phyloP scores from a whole-genome alignment of 2,329 filamentous ascomycete species.

The Cladophialophora carrionii region DNA sequence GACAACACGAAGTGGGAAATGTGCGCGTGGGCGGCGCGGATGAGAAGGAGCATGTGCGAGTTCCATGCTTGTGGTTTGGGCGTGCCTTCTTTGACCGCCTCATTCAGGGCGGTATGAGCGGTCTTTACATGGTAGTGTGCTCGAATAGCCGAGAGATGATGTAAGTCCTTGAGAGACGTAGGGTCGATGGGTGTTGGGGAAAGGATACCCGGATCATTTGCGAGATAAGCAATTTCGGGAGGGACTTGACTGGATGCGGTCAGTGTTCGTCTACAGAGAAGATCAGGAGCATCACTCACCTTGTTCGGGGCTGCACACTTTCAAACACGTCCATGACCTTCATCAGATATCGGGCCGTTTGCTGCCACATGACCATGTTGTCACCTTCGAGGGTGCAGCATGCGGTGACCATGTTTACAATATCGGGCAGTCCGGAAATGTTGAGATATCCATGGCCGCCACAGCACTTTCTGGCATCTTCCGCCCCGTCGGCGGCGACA shows the following conservation, averaged over 20 bases:
- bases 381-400: conserved; percentile 6
- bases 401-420: background rate
- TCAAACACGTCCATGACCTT: conserved; percentile 9
- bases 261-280: background rate
- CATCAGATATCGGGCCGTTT: conserved; percentile 2
- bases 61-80: conserved; percentile 6
- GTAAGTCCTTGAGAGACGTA: conserved; percentile 1
- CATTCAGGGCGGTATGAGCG: background rate
- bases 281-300: background rate
- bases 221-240: conserved; percentile 3
- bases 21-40: conserved; percentile 4
- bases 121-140: background rate
- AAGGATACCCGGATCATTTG: background rate
- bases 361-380: conserved; percentile 9
- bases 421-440: background rate
- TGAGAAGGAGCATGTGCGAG: background rate
- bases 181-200: background rate
- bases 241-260: background rate
- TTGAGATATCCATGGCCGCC: conserved; percentile 3
- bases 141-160: conserved; percentile 2
- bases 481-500: background rate
- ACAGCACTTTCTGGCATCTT: conserved; percentile 2
- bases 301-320: conserved; percentile 1
- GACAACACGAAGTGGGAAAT: conserved; percentile 4
- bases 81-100: background rate